Evolutionary conservation across 1,284 basidiomycete genomes (phyloP).

Genomic region (Rugosomyces carneus): DNA sequence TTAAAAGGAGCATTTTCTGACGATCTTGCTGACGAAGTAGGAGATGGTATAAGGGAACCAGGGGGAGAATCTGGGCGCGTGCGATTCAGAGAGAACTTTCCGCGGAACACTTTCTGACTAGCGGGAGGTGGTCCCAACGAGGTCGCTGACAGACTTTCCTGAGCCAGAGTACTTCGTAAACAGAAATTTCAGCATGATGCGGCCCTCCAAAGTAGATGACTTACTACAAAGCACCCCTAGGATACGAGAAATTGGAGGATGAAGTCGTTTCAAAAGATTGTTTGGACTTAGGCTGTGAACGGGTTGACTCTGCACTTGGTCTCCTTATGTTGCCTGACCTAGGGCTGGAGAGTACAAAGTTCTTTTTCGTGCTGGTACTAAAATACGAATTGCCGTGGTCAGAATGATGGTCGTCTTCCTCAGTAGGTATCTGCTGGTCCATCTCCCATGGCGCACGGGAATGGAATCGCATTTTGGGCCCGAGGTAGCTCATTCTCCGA

Average conservation of each 20-base stretch:
- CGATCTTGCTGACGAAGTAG: slow-evolving; percentile 8
- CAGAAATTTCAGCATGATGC: slow-evolving; percentile 14
- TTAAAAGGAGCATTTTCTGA: slow-evolving; percentile 13
- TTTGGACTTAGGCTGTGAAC: slow-evolving; percentile 45
- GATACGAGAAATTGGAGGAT: slow-evolving; percentile 39
- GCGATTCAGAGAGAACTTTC: slow-evolving; percentile 24
- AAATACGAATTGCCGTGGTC: slow-evolving; percentile 26
- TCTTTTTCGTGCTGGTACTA: slow-evolving; percentile 27
- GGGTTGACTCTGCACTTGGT: slow-evolving; percentile 58
- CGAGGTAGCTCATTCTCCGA: slow-evolving; percentile 59
- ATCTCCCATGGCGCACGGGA: slow-evolving; percentile 76
- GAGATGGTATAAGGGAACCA: slow-evolving; percentile 15
- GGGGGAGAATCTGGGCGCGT: slow-evolving; percentile 17
- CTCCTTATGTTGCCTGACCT: slow-evolving; percentile 39
- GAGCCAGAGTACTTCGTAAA: slow-evolving; percentile 40
- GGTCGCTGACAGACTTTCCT: slow-evolving; percentile 53
- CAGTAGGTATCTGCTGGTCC: slow-evolving; percentile 39
- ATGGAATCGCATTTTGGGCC: slow-evolving; percentile 75
- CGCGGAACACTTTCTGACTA: slow-evolving; percentile 26
- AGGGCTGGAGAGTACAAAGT: slow-evolving; percentile 40
- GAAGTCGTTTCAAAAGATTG: slow-evolving; percentile 52
- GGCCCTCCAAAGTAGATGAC: slow-evolving; percentile 21
- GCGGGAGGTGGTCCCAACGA: slow-evolving; percentile 34
- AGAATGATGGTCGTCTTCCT: slow-evolving; percentile 39
- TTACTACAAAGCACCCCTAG: slow-evolving; percentile 53